These are phyloP conservation scores for Pharus latifolius DNA, from an alignment of 176 grass and related monocot genomes.

Conservation along the genomic window DNA sequence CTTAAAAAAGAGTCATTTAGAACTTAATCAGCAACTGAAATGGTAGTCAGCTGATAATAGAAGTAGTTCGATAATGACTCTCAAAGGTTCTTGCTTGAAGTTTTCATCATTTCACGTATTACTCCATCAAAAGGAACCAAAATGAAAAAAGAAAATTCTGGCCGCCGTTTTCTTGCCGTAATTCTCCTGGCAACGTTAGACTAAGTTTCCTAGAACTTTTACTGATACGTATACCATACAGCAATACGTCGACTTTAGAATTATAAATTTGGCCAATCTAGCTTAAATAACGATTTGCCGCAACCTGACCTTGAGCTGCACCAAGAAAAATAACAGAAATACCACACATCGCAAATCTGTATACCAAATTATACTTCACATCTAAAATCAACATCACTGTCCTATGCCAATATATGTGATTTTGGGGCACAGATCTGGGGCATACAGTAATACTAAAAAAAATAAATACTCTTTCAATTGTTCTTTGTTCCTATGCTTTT, in stretches of 20 bases:
- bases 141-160: background rate
- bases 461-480: background rate
- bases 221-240: background rate
- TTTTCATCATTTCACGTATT: background rate
- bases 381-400: too few species aligned
- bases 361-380: too few species aligned
- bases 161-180: background rate
- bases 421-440: too few species aligned
- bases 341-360: too few species aligned
- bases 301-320: background rate
- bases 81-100: background rate
- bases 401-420: too few species aligned
- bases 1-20: background rate
- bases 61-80: background rate
- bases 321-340: too few species aligned
- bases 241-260: background rate
- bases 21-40: background rate
- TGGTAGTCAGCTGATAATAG: background rate
- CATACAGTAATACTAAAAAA: too few species aligned
- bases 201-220: background rate
- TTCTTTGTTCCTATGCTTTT: background rate
- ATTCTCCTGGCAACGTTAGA: background rate
- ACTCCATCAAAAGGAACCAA: background rate
- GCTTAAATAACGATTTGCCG: background rate
- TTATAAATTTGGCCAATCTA: background rate